Base-by-base conservation (phyloP, 2,329 filamentous ascomycete species). In the Leptographium lundbergii region DNA sequence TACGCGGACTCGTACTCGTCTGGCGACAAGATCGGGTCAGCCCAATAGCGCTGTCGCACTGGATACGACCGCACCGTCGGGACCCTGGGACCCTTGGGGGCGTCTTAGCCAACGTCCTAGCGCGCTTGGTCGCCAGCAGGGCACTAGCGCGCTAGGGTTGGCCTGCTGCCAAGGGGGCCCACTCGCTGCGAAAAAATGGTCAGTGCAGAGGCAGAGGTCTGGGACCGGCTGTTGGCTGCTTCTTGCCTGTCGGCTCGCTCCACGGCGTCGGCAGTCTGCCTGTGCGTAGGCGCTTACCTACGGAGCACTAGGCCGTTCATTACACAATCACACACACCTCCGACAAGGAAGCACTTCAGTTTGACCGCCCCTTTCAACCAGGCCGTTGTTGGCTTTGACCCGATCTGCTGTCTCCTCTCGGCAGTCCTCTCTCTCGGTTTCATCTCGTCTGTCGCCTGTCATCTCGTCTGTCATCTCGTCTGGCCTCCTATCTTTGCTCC, bases 11-110 rank as follows among this genome's bases (percentile, higher is more conserved):
- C 27, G n/a, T n/a, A n/a, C 27, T 29, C 27, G 14, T 45, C 14
- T 9, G 45, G 3, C 17, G 11, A 48, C 45, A 48, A 4, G 6
- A 22, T 53, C 50, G 7, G 50, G 14, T 25, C 14, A 27, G 50
- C 14, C 50, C 50, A 53, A 53, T 53, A 32, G 50, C 14, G 50
- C 34, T 27, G 47, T 50, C 51, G 27, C 25, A 50, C 19, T 22
- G 25, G 14, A 58, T 36, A 53, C 57, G 48, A 58, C 57, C 57
- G 42, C 57, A 50, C 42, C 39, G 57, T 58, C 57, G 57, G 57
- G 52, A 58, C 42, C 29, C 48, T 29, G 57, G 57, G 52, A 58
- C 42, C 29, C 48, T 29, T 54, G 27, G 51, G 51, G 51, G 27
- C 19, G 4, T 25, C 17, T 4, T 17, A 10, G 19, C 29, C 39